Percentiles rank a stretch among this genome's conserved stretches.
Evolutionary conservation across 2,329 filamentous ascomycete genomes (phyloP).

Genomic region (Chalara sp.): DNA sequence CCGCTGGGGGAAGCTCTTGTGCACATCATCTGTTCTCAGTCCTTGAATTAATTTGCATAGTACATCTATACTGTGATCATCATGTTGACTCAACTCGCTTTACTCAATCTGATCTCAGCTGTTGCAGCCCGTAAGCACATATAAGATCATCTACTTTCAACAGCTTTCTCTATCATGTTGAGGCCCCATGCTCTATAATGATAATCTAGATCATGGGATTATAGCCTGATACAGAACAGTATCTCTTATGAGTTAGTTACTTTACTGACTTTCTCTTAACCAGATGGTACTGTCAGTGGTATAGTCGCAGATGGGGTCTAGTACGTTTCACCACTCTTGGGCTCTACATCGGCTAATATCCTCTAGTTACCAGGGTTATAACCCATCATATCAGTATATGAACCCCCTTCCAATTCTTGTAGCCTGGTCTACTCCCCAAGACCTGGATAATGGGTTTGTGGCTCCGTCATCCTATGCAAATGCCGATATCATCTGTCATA

Average conservation of each 20-base stretch:
- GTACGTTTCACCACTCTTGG: constrained; percentile 9
- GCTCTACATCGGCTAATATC: background rate
- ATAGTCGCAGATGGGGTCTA: constrained; percentile 24
- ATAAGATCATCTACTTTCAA: no score
- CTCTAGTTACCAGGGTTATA: constrained; percentile 29
- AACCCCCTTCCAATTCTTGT: constrained; percentile 35
- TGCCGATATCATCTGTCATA: constrained; percentile 57
- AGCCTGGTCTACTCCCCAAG: constrained; percentile 45
- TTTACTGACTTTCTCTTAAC: no score
- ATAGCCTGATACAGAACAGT: no score
- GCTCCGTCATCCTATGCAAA: constrained; percentile 37
- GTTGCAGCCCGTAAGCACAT: constrained; percentile 10
- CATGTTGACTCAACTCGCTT: constrained; percentile 13
- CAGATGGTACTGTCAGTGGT: constrained; percentile 18
- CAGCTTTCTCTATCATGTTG: no score
- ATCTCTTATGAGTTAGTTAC: no score
- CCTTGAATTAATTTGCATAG: background rate
- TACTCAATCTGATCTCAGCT: constrained; percentile 14
- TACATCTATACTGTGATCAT: background rate
- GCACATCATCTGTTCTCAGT: background rate
- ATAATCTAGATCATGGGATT: no score
- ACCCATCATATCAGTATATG: constrained; percentile 24
- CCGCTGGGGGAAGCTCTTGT: background rate
- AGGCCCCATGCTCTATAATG: no score
- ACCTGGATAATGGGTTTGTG: constrained; percentile 46